Conservation (phyloP, 2,329 filamentous ascomycete species). For the Chalaropsis thielavioides region DNA sequence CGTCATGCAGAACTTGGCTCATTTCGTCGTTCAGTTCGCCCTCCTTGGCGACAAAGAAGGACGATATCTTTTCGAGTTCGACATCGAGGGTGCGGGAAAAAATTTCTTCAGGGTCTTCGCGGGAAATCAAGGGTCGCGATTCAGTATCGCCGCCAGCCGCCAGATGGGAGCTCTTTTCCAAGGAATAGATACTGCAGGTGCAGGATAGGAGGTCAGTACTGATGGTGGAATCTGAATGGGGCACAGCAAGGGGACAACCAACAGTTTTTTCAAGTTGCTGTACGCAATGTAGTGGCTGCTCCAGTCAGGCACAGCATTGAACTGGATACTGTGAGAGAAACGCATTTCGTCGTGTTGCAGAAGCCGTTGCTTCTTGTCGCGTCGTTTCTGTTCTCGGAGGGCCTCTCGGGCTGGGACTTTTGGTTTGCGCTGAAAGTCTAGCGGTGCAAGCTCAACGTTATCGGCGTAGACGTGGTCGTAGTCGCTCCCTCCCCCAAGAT, state of each 20-base stretch:
- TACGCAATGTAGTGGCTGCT: conserved; percentile 96
- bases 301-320: conserved; percentile 99
- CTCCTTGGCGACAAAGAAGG: conserved; percentile 84
- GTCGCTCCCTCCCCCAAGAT: conserved; percentile 15
- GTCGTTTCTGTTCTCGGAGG: conserved; percentile 32
- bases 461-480: conserved; percentile 17
- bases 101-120: conserved; percentile 61
- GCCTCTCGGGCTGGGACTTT: conserved; percentile 21
- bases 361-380: conserved; percentile 54
- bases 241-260: conserved; percentile 29
- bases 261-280: conserved; percentile 98
- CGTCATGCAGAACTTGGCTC: conserved; percentile 59
- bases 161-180: conserved; percentile 62
- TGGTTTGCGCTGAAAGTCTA: background rate
- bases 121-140: conserved; percentile 64
- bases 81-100: conserved; percentile 72
- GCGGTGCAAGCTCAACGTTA: conserved; percentile 30
- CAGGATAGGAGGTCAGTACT: background rate
- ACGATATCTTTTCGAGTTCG: conserved; percentile 86
- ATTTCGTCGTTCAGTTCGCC: conserved; percentile 73
- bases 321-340: conserved; percentile 98
- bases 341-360: conserved; percentile 82
- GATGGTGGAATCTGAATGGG: background rate
- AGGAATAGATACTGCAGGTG: conserved; percentile 73
- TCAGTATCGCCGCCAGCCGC: conserved; percentile 56